These are phyloP conservation scores for rapeseed (Brassica napus) DNA, from an alignment of 345 rosid genomes.

Conservation along the genomic window DNA sequence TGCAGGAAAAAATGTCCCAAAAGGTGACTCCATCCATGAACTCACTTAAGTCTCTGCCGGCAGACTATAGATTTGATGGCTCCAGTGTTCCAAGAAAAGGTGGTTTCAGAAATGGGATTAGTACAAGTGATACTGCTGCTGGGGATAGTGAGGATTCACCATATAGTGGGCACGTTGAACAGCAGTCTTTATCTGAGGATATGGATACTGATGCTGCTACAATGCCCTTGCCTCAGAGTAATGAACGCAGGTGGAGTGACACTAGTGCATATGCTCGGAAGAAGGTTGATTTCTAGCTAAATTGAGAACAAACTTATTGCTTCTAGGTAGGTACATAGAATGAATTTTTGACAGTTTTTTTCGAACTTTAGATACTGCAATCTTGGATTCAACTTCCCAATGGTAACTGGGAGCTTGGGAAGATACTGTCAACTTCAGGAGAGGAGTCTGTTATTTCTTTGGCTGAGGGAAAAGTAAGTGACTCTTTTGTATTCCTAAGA, in stretches of 20 bases:
- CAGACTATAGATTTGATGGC: conserved; percentile 57
- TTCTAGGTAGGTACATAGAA: conserved; percentile 20
- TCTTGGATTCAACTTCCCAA: conserved; percentile 84
- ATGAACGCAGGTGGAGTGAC: conserved; percentile 75
- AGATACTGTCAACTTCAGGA: conserved; percentile 67
- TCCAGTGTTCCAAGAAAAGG: conserved; percentile 50
- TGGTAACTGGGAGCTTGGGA: conserved; percentile 90
- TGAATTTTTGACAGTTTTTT: conserved; percentile 23
- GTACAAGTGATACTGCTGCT: conserved; percentile 37
- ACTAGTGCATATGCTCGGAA: conserved; percentile 65
- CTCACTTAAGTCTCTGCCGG: conserved; percentile 75
- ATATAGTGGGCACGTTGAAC: conserved; percentile 55
- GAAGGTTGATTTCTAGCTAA: conserved; percentile 48
- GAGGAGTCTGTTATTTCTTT: conserved; percentile 65
- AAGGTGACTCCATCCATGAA: conserved; percentile 58
- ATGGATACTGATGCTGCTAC: conserved; percentile 52
- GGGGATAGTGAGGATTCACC: conserved; percentile 77
- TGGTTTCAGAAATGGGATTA: conserved; percentile 42
- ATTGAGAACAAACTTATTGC: background rate
- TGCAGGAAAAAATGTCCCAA: conserved; percentile 52
- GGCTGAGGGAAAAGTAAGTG: conserved; percentile 78
- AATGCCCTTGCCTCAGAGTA: conserved; percentile 48
- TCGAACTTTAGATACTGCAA: conserved; percentile 88
- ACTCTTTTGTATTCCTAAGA: conserved; percentile 18
- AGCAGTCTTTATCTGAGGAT: conserved; percentile 47